Evolutionary conservation across 768 basidiomycete genomes (phyloP).

Genomic region (Hirschioporus abietinus): DNA sequence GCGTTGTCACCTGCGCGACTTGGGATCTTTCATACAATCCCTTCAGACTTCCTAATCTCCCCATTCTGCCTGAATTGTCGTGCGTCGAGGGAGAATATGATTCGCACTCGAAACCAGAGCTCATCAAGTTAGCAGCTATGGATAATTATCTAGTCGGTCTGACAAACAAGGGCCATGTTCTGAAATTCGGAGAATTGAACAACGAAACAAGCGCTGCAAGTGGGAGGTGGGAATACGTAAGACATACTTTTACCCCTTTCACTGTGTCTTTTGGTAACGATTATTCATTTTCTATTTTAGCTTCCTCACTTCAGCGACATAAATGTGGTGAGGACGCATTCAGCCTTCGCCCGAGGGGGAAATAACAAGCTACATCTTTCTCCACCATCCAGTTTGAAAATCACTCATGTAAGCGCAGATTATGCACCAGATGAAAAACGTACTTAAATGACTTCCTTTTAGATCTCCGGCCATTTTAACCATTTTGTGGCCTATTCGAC

Average conservation of each 20-base stretch:
- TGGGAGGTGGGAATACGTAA: constrained; percentile 69
- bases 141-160: constrained; percentile 71
- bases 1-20: constrained; percentile 51
- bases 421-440: constrained; percentile 13
- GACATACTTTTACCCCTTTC: constrained; percentile 17
- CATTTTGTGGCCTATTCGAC: constrained; percentile 82
- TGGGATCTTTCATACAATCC: constrained; percentile 58
- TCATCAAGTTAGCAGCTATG: constrained; percentile 80
- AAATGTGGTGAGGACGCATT: constrained; percentile 39
- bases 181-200: constrained; percentile 50
- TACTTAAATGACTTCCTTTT: constrained; percentile 21
- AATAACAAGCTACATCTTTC: constrained; percentile 16
- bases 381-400: constrained; percentile 45
- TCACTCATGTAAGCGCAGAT: constrained; percentile 65
- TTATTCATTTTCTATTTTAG: constrained; percentile 30
- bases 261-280: background rate
- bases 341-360: constrained; percentile 34
- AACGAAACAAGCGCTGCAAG: constrained; percentile 31
- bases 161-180: constrained; percentile 74
- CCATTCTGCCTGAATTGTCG: constrained; percentile 35
- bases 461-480: constrained; percentile 82
- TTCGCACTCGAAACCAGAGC: constrained; percentile 20
- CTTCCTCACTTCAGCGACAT: constrained; percentile 71
- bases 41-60: constrained; percentile 50
- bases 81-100: no score